phyloP scores from a whole-genome alignment of 345 rosid species.

The Citrus unshiu region DNA sequence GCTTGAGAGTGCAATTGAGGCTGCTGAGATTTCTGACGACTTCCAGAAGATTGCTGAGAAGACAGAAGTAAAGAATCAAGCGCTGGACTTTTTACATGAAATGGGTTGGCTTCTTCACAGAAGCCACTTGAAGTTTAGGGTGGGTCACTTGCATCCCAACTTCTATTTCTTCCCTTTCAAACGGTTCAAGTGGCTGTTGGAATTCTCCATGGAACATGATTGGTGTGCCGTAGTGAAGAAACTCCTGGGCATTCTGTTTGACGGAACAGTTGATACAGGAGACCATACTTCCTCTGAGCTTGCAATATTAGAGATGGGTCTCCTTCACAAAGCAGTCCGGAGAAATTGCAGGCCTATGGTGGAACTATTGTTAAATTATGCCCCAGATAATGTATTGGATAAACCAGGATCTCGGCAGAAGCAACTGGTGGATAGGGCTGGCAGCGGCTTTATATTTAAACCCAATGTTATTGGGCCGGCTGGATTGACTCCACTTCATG shows the following conservation, averaged over 20 bases:
- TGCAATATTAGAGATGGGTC: slow-evolving; percentile 50
- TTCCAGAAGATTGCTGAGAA: slow-evolving; percentile 19
- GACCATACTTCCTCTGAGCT: slow-evolving; percentile 35
- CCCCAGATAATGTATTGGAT: slow-evolving; percentile 25
- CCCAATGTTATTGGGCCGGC: slow-evolving; percentile 54
- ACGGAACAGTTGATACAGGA: slow-evolving; percentile 40
- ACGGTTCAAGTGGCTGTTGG: slow-evolving; percentile 59
- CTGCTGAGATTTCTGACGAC: slow-evolving; percentile 21
- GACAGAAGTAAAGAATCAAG: slow-evolving; percentile 45
- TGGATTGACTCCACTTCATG: slow-evolving; percentile 76
- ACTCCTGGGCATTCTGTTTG: slow-evolving; percentile 42
- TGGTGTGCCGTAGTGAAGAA: slow-evolving; percentile 77
- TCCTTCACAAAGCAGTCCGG: slow-evolving; percentile 60
- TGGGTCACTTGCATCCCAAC: slow-evolving; percentile 35
- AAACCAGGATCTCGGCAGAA: slow-evolving; percentile 25
- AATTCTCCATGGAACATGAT: slow-evolving; percentile 62
- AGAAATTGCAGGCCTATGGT: slow-evolving; percentile 54
- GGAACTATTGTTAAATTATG: slow-evolving; percentile 47
- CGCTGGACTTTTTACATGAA: slow-evolving; percentile 62
- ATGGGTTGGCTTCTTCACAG: slow-evolving; percentile 80
- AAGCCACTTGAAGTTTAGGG: slow-evolving; percentile 33
- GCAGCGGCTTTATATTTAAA: slow-evolving; percentile 29
- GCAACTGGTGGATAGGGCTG: slow-evolving; percentile 12
- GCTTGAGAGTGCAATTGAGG: slow-evolving; percentile 52
- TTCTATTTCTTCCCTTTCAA: slow-evolving; percentile 38